Percentiles rank a stretch among this genome's conserved stretches.
phyloP scores from a whole-genome alignment of 2,329 filamentous ascomycete species.

The Sporothrix variecibatus region DNA sequence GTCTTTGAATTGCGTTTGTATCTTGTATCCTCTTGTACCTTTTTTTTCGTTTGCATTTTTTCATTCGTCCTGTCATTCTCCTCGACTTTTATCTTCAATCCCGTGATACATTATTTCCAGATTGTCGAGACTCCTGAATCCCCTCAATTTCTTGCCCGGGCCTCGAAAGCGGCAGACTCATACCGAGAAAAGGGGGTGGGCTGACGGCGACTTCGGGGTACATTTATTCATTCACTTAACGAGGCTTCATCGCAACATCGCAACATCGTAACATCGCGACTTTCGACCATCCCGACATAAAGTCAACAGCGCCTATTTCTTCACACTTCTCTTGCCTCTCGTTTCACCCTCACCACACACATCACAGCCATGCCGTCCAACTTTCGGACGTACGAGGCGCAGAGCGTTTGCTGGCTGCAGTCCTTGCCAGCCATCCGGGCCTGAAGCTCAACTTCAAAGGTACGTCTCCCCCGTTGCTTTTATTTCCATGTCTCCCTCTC shows the following conservation, averaged over 20 bases:
- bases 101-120: background rate
- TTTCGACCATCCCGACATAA: background rate
- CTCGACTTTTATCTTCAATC: background rate
- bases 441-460: conserved; percentile 63
- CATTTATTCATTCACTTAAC: background rate
- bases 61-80: background rate
- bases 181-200: background rate
- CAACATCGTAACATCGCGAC: background rate
- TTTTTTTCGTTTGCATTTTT: background rate
- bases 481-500: conserved; percentile 20
- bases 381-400: conserved; percentile 62
- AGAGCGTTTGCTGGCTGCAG: conserved; percentile 61
- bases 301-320: background rate
- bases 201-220: background rate
- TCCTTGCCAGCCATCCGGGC: conserved; percentile 58
- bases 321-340: background rate
- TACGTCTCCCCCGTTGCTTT: conserved; percentile 43
- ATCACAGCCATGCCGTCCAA: conserved; percentile 51
- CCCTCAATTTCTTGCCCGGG: background rate
- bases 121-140: background rate
- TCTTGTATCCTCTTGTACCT: background rate
- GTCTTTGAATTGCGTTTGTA: background rate
- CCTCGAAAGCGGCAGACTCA: background rate
- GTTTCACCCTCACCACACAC: background rate
- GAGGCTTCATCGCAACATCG: background rate